Conservation (phyloP, 805 yeast species). For the Cyberlindnera maritima region DNA sequence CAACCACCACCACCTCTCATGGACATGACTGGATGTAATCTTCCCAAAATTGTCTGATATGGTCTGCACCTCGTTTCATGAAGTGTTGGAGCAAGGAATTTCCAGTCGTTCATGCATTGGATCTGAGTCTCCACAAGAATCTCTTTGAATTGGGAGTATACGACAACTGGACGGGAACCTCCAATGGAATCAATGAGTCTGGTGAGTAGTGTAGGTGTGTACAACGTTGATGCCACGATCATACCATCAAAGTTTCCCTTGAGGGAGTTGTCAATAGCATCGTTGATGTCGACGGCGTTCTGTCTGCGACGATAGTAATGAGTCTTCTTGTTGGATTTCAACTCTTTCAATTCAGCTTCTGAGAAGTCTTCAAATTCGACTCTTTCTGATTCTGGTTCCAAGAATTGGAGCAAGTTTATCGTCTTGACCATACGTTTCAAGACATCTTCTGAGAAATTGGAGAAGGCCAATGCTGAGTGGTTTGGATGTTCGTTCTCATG, state of each 20-base stretch:
- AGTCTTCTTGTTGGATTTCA: conserved; percentile 58
- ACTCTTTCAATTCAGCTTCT: conserved; percentile 48
- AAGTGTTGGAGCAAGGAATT: conserved; percentile 79
- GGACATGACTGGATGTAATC: conserved; percentile 94
- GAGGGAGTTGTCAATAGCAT: conserved; percentile 47
- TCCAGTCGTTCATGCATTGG: conserved; percentile 58
- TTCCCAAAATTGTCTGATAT: conserved; percentile 91
- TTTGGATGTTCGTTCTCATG: conserved; percentile 96
- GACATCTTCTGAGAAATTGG: conserved; percentile 57
- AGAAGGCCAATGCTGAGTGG: conserved; percentile 61
- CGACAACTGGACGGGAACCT: conserved; percentile 85
- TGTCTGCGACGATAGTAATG: conserved; percentile 66
- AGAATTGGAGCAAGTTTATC: conserved; percentile 73
- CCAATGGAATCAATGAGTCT: conserved; percentile 60
- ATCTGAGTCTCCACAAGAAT: conserved; percentile 71
- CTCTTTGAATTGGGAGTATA: conserved; percentile 82
- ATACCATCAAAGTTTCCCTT: conserved; percentile 69
- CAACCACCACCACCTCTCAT: conserved; percentile 92
- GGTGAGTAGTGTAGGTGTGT: conserved; percentile 63
- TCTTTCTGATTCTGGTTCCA: conserved; percentile 65
- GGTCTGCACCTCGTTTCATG: conserved; percentile 79
- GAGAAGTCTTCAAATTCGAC: conserved; percentile 45
- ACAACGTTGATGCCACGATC: conserved; percentile 68
- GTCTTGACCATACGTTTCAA: conserved; percentile 58
- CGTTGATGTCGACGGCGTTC: conserved; percentile 47